Percentiles rank a stretch among this genome's conserved stretches.
Conservation (phyloP, 2,329 filamentous ascomycete genomes). For the Tolypocladium paradoxum region DNA sequence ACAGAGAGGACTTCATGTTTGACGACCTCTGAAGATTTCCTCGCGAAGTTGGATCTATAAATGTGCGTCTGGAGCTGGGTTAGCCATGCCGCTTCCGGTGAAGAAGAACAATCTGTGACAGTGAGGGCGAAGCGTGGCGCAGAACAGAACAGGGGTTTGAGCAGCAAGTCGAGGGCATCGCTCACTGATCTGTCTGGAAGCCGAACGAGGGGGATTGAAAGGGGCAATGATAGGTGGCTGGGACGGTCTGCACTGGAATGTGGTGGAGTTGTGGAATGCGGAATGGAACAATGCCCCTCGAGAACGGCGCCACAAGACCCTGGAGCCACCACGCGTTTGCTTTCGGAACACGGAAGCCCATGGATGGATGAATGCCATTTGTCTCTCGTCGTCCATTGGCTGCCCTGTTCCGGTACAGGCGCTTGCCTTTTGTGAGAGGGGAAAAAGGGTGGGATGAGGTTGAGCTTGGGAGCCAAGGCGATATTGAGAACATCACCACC, state of each 20-base stretch:
- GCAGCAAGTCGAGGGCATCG: background rate
- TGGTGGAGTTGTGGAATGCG: background rate
- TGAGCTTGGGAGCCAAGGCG: background rate
- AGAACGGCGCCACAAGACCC: background rate
- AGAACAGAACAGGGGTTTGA: background rate
- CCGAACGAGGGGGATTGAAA: background rate
- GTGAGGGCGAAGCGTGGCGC: background rate
- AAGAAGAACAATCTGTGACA: background rate
- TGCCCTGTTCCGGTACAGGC: background rate
- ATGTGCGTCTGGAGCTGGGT: background rate
- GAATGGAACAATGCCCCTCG: background rate
- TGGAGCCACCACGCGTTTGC: background rate
- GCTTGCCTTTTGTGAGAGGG: background rate
- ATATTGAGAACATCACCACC: background rate
- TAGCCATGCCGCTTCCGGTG: background rate
- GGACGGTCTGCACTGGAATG: background rate
- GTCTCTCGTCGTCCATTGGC: background rate
- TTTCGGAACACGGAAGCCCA: no score
- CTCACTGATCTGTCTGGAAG: background rate
- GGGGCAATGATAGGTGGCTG: background rate
- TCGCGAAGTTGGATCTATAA: background rate
- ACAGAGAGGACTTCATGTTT: slow-evolving; percentile 40
- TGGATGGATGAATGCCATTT: background rate
- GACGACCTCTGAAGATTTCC: slow-evolving; percentile 1
- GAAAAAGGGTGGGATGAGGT: background rate